These are phyloP conservation scores for Dactylella cylindrospora DNA, from an alignment of 2,329 filamentous ascomycete genomes.

Conservation along the genomic window DNA sequence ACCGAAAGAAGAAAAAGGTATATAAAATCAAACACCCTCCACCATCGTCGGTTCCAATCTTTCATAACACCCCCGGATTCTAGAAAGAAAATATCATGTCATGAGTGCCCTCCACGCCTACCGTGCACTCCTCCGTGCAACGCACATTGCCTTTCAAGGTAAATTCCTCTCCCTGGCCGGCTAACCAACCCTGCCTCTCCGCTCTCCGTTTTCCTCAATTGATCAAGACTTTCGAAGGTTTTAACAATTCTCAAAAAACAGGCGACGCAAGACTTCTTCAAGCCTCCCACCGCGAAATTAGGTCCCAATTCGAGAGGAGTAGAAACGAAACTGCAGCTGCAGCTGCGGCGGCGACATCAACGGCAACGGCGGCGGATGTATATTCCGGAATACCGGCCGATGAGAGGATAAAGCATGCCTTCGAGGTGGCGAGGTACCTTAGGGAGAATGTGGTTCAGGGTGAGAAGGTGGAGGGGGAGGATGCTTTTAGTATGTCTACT, in stretches of 20 bases:
- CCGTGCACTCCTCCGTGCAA: conserved; percentile 75
- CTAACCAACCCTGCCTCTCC: no score
- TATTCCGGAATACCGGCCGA: neutral
- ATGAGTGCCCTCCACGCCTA: conserved; percentile 69
- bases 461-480: conserved; percentile 55
- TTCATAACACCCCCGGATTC: no score
- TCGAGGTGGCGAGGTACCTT: conserved; percentile 78
- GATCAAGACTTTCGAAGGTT: neutral
- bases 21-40: no score
- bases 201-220: neutral
- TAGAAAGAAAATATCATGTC: no score
- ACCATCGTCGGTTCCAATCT: no score
- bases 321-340: conserved; percentile 62
- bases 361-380: neutral
- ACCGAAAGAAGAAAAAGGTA: no score
- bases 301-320: conserved; percentile 71
- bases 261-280: conserved; percentile 69
- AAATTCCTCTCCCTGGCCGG: conserved; percentile 49
- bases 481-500: conserved; percentile 62
- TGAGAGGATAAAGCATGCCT: conserved; percentile 67
- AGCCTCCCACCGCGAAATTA: conserved; percentile 72
- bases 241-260: conserved; percentile 51
- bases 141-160: conserved; percentile 82
- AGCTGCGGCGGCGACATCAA: conserved; percentile 56
- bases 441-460: conserved; percentile 88